Base-by-base conservation (phyloP, 371 early-diverging fungal genomes). In the Paraphysoderma sedebokerense region DNA sequence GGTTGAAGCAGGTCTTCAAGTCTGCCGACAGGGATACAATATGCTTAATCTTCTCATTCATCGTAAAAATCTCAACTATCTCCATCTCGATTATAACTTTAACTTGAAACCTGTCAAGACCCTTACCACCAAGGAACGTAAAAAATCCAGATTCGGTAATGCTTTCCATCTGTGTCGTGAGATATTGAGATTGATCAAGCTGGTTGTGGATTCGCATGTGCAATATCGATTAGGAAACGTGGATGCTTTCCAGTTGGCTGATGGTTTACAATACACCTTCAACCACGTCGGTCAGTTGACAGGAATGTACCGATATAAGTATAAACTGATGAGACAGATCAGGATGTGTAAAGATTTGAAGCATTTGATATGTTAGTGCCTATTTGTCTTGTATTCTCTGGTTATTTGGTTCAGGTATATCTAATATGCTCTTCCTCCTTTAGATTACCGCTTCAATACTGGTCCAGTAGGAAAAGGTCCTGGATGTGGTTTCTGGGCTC, bases 251-350 rank as follows among this genome's bases (percentile, higher is more conserved):
- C 95, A 96, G 63, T 72, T 97, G 44, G 96, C 96, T 11, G 90
- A 93, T 62, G 92, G 92, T 50, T 67, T 99, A 44, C 97, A 98
- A 58, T 92, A 98, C 55, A 87, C 89, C 39, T 97, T 99, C 70
- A 84, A 92, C 5, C 97, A 97, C 61, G 93, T 98, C n/a, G 99
- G 99, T 36, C 96, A 92, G 63, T 65, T 93, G 46, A 98, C 99
- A 11, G 99, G 98, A 50, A 98, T 99, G 86, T 99, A 99, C 68
- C 82, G 98, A 54, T 98, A 99, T 79, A 99, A 98, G 75, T 99
- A 99, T 67, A 74, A 84, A 44, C 66, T 95, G 45, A 98, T 98
- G 97, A 62, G 88, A 55, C 99, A 99, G 62, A 91, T 99, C 47
- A 85, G 92, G 53, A 86, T 90, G 71, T 73, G 84, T 67, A 92